Conservation (phyloP, 148 eudicot genomes). For the Rhododendron mucronatum region DNA sequence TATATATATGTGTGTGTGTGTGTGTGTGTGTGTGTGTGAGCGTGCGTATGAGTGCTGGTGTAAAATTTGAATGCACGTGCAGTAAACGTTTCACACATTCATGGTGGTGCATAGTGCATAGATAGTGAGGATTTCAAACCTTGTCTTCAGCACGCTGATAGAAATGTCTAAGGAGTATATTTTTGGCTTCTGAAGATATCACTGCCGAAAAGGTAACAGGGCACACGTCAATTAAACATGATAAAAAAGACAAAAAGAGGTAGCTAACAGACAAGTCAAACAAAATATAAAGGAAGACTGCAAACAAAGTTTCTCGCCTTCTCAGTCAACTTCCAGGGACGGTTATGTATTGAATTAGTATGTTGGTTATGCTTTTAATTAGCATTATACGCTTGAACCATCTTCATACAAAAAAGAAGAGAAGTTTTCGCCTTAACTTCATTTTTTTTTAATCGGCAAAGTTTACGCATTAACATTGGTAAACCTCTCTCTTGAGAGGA, state of each 20-base stretch:
- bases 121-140: slow-evolving; percentile 30
- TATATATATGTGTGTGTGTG: no score
- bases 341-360: background rate
- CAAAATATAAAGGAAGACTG: background rate
- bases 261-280: background rate
- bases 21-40: background rate
- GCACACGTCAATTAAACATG: background rate
- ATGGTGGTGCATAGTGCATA: background rate
- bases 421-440: background rate
- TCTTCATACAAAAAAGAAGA: background rate
- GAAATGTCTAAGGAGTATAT: slow-evolving; percentile 68
- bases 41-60: background rate
- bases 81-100: background rate
- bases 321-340: background rate
- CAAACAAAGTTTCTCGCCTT: background rate
- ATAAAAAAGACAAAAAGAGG: background rate
- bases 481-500: background rate
- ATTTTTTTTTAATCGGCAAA: no score
- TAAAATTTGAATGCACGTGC: background rate
- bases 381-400: background rate
- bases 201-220: slow-evolving; percentile 34
- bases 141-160: slow-evolving; percentile 76
- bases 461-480: background rate
- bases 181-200: slow-evolving; percentile 64
- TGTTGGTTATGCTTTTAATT: background rate